Conservation (phyloP, 1,139 yeast genomes). For the Suhomyces terraborum region DNA sequence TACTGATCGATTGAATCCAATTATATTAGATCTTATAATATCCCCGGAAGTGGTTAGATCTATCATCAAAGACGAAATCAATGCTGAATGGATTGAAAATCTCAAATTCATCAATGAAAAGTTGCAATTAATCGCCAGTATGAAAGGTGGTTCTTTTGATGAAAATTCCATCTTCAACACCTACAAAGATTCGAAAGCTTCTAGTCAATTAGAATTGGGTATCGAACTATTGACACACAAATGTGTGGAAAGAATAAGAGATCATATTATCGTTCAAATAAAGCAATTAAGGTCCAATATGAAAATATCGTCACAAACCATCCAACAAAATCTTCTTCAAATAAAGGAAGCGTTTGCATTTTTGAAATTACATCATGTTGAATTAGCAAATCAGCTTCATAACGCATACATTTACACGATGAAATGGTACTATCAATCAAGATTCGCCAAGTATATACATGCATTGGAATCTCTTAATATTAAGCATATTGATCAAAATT, state of each 20-base stretch:
- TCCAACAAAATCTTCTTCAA: slow-evolving; percentile 67
- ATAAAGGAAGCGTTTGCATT: slow-evolving; percentile 64
- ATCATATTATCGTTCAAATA: slow-evolving; percentile 63
- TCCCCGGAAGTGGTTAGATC: slow-evolving; percentile 67
- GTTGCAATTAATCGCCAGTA: slow-evolving; percentile 43
- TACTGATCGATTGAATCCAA: slow-evolving; percentile 64
- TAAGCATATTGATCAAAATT: slow-evolving; percentile 52
- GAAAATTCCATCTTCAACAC: slow-evolving; percentile 1
- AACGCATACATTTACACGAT: slow-evolving; percentile 85
- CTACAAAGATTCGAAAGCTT: slow-evolving; percentile 37
- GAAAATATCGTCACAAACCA: slow-evolving; percentile 60
- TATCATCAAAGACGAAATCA: slow-evolving; percentile 49
- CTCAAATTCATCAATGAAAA: slow-evolving; percentile 59
- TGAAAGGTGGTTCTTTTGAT: slow-evolving; percentile 27
- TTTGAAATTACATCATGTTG: slow-evolving; percentile 53
- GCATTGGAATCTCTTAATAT: slow-evolving; percentile 67
- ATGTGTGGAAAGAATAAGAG: slow-evolving; percentile 74
- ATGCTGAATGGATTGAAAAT: slow-evolving; percentile 59
- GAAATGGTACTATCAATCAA: slow-evolving; percentile 86
- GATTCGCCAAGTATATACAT: slow-evolving; percentile 76
- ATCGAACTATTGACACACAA: slow-evolving; percentile 49
- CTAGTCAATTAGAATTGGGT: slow-evolving; percentile 38
- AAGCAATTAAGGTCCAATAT: slow-evolving; percentile 55
- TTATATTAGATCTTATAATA: slow-evolving; percentile 69
- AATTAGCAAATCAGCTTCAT: slow-evolving; percentile 74